These are phyloP conservation scores for Hypoxylon sp. DNA, from an alignment of 2,329 filamentous ascomycete genomes.

Conservation along the genomic window DNA sequence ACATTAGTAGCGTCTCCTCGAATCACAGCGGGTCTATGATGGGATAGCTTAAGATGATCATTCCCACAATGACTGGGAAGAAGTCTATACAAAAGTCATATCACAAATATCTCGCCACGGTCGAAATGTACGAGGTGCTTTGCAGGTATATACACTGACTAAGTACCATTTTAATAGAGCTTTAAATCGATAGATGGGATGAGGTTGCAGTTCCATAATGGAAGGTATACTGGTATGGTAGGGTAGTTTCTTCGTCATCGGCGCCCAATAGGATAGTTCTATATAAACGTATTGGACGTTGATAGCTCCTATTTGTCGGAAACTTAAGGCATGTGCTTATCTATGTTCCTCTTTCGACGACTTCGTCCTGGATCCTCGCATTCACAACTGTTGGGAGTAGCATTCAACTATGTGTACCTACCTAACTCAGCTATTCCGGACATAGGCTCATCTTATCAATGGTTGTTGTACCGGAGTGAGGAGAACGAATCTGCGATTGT, in stretches of 20 bases:
- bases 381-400: slow-evolving; percentile 24
- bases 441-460: slow-evolving; percentile 26
- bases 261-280: slow-evolving; percentile 13
- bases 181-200: slow-evolving; percentile 6
- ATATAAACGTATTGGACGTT: slow-evolving; percentile 18
- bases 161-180: slow-evolving; percentile 6
- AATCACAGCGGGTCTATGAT: not conserved
- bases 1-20: not conserved
- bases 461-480: slow-evolving; percentile 19
- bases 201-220: slow-evolving; percentile 20
- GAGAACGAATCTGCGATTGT: slow-evolving; percentile 3
- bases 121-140: not conserved
- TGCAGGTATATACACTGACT: not conserved
- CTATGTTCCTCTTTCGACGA: slow-evolving; percentile 17
- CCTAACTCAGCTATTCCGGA: not conserved
- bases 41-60: not conserved
- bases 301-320: slow-evolving; percentile 19
- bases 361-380: slow-evolving; percentile 2
- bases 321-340: slow-evolving; percentile 39
- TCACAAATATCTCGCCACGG: not conserved
- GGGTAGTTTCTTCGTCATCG: slow-evolving; percentile 13
- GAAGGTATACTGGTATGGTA: slow-evolving; percentile 8
- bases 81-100: not conserved
- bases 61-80: not conserved
- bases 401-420: slow-evolving; percentile 23